Evolutionary conservation across 106 monocot species (phyloP).

Genomic region (Dioscorea dumetorum): DNA sequence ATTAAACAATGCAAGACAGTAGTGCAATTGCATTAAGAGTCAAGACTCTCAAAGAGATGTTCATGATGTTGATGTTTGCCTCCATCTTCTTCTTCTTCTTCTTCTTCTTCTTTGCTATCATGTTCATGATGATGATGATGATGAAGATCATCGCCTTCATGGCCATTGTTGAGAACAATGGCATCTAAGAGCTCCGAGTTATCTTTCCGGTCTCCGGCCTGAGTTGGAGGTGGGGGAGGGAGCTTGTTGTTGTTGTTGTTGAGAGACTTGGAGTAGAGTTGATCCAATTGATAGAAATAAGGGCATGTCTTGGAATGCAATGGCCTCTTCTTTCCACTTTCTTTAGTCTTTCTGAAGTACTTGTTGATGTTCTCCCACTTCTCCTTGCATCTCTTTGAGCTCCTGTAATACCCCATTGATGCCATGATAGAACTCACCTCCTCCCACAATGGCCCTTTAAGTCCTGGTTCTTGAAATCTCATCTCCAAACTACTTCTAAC

Average conservation of each 20-base stretch:
- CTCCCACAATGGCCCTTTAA: conserved; percentile 94
- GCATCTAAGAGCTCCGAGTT: conserved; percentile 65
- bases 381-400: conserved; percentile 94
- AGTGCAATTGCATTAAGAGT: too few species aligned
- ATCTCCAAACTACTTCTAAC: conserved; percentile 59
- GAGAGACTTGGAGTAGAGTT: conserved; percentile 53
- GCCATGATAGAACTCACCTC: conserved; percentile 79
- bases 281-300: conserved; percentile 86
- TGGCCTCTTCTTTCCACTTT: conserved; percentile 72
- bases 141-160: conserved; percentile 9
- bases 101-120: conserved; percentile 9
- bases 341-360: conserved; percentile 89
- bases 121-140: conserved; percentile 20
- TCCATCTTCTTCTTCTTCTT: conserved; percentile 5
- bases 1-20: too few species aligned
- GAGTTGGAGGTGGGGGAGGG: background rate
- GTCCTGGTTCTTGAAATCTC: conserved; percentile 75
- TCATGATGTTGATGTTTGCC: too few species aligned
- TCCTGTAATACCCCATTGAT: conserved; percentile 57
- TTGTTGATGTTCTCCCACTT: conserved; percentile 99
- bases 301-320: conserved; percentile 83
- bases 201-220: background rate
- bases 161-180: conserved; percentile 7
- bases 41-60: too few species aligned
- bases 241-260: background rate